These are phyloP conservation scores for Dalbergia cultrata DNA, from an alignment of 306 rosid genomes.

Conservation along the genomic window DNA sequence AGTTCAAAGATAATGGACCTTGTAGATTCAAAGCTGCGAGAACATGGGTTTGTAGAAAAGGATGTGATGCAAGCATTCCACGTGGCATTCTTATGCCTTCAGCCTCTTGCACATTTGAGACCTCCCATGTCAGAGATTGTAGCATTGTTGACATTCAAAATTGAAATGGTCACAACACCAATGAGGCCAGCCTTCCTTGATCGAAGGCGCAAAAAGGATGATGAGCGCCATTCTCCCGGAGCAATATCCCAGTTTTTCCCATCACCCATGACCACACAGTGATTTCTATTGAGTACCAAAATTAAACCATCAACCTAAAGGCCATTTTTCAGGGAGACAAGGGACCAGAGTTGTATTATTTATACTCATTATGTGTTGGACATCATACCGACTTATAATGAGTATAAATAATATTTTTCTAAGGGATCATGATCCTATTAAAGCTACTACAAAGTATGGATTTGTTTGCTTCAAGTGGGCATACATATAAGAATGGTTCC, in stretches of 20 bases:
- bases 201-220: slow-evolving; percentile 52
- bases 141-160: slow-evolving; percentile 72
- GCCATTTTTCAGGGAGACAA: neutral
- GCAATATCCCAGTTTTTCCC: slow-evolving; percentile 15
- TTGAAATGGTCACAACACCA: slow-evolving; percentile 64
- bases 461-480: neutral
- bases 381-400: too few relatives aligned
- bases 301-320: too few relatives aligned
- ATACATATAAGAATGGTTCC: neutral
- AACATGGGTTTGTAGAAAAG: slow-evolving; percentile 60
- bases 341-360: too few relatives aligned
- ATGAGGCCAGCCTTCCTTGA: slow-evolving; percentile 64
- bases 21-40: slow-evolving; percentile 65
- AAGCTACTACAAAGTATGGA: neutral
- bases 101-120: slow-evolving; percentile 70
- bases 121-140: slow-evolving; percentile 87
- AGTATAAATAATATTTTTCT: too few relatives aligned
- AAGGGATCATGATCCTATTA: too few relatives aligned
- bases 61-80: slow-evolving; percentile 74
- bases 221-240: slow-evolving; percentile 53
- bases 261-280: neutral
- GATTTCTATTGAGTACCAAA: too few relatives aligned
- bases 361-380: too few relatives aligned
- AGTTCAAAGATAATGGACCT: slow-evolving; percentile 56
- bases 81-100: slow-evolving; percentile 80